Evolutionary conservation across 306 rosid species (phyloP).

Genomic region (Nissolia schottii): DNA sequence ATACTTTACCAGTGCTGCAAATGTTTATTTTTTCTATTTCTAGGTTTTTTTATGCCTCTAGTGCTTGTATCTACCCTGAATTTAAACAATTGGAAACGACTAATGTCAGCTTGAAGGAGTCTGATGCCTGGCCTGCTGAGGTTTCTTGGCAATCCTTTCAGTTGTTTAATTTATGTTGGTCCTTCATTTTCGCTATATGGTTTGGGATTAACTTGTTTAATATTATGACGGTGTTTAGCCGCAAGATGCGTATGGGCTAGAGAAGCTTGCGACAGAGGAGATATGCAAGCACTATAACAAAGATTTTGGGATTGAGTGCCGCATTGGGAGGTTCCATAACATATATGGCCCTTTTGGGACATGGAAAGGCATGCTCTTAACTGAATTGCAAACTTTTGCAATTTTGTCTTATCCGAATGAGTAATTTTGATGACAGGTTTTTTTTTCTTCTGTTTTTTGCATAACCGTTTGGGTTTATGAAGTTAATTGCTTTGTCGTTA

Average conservation of each 20-base stretch:
- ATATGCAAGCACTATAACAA: constrained; percentile 93
- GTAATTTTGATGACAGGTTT: not conserved
- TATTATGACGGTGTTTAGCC: constrained; percentile 50
- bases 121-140: constrained; percentile 99
- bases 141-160: constrained; percentile 36
- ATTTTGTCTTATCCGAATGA: constrained; percentile 8
- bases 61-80: constrained; percentile 98
- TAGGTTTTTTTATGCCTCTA: constrained; percentile 98
- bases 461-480: constrained; percentile 12
- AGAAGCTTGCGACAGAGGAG: constrained; percentile 99
- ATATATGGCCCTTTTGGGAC: constrained; percentile 98
- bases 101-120: constrained; percentile 94
- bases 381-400: not conserved
- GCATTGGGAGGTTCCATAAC: constrained; percentile 96
- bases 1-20: not conserved
- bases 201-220: constrained; percentile 17
- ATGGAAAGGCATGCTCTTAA: constrained; percentile 75
- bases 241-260: constrained; percentile 98
- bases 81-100: constrained; percentile 93
- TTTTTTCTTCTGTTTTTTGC: not conserved
- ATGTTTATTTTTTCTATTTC: not conserved
- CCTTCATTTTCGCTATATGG: not conserved
- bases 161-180: constrained; percentile 9
- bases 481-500: constrained; percentile 3
- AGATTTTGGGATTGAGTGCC: constrained; percentile 94